These are phyloP conservation scores for Dothistroma septosporum DNA, from an alignment of 2,329 filamentous ascomycete genomes.

Conservation along the genomic window DNA sequence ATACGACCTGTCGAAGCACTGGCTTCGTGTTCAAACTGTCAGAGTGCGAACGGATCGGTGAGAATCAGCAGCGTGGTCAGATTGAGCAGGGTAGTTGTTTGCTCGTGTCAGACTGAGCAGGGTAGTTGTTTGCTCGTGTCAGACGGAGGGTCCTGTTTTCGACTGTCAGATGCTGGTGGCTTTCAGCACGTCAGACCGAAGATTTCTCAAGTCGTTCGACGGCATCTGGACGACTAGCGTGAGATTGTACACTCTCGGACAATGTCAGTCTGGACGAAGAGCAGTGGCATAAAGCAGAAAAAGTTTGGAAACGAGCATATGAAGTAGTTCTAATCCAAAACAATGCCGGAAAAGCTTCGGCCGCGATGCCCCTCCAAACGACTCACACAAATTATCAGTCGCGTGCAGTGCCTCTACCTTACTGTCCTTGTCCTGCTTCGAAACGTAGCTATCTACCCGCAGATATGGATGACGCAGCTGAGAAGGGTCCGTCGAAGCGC, in stretches of 20 bases:
- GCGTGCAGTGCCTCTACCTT: not conserved
- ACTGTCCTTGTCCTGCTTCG: not conserved
- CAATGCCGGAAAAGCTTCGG: not conserved
- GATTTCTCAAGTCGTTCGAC: too few relatives aligned
- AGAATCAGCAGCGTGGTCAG: too few relatives aligned
- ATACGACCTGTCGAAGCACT: too few relatives aligned
- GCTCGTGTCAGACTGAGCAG: too few relatives aligned
- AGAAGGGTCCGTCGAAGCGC: constrained; percentile 40
- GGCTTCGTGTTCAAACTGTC: too few relatives aligned
- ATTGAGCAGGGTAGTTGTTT: too few relatives aligned
- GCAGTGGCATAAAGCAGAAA: not conserved
- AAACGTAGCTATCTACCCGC: not conserved
- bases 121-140: too few relatives aligned
- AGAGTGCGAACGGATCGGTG: too few relatives aligned
- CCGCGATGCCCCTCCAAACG: not conserved
- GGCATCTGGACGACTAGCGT: too few relatives aligned
- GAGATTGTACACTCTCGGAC: not conserved
- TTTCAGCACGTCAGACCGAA: too few relatives aligned
- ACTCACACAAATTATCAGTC: not conserved
- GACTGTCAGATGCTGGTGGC: too few relatives aligned
- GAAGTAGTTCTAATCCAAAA: not conserved
- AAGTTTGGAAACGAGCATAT: not conserved
- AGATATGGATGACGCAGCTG: constrained; percentile 28
- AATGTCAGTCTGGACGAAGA: not conserved
- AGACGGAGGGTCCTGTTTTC: too few relatives aligned